Base-by-base conservation (phyloP, 164 flowering plant species). In the Buxus sempervirens region DNA sequence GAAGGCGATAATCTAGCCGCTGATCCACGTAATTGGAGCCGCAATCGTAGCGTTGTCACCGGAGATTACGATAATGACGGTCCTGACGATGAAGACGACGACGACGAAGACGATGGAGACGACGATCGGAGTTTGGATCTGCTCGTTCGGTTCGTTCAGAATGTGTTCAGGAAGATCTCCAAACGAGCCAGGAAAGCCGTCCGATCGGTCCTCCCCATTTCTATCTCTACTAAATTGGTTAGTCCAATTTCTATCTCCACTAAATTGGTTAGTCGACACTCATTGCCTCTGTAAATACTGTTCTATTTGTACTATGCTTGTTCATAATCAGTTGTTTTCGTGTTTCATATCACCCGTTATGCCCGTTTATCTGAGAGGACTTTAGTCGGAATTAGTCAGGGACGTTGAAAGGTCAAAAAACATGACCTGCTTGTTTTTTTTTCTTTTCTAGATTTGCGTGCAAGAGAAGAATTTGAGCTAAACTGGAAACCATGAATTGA, bases 111-210 rank as follows among this genome's bases (percentile, higher is more conserved):
- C n/a, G n/a, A n/a, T n/a, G n/a, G n/a, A n/a, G n/a, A n/a, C n/a
- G 97, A 88, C 26, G 97, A 90, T 70, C 78, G 96, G 75, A 93
- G 97, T 65, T 78, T 93, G 76, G 98, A 91, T 77, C 81, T 90
- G 38, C 75, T 93, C 41, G 83, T 88, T 62, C 75, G 79, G 71
- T 91, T 93, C 73, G 72, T 91, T 24, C 81, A 91, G 69, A 93
- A 85, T 72, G 76, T 91, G 54, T 93, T 93, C 75, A 78, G 77
- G 73, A 93, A 91, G 80, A 51, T 91, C 26, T 89, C 98, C 12
- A 77, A 71, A 69, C 79, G 84, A 66, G 93, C 96, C 1, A 73
- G 94, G 70, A 88, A 79, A 74, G 92, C 97, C 21, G 93, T 87
- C 0, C 87, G 96, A 59, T 89, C 93, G 10, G 92, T 93, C 71